Base-by-base conservation (phyloP, 805 yeast genomes). In the Barnettozyma sucrosica region DNA sequence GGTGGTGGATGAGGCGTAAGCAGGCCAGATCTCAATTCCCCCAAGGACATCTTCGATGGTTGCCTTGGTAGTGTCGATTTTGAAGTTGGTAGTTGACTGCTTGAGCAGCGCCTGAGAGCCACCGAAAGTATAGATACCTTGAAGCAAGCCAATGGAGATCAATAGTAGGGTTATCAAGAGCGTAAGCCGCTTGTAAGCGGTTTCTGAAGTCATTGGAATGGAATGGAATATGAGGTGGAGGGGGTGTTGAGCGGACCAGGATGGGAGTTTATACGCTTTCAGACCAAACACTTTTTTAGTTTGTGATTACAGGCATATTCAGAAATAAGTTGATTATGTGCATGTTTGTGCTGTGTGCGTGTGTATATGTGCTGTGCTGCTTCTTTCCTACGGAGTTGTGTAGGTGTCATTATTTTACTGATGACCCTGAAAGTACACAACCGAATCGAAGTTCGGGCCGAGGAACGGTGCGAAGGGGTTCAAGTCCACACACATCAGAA, bases 11-110 rank as follows among this genome's bases (percentile, higher is more conserved):
- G 38, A n/a, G 13, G 26, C 36, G 6, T 5, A 14, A 14, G 18
- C 30, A n/a, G 36, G 25, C 5, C 37, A 16, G n/a, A 48, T 28
- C 16, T 34, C 25, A 39, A 48, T 36, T 6, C 40, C 36, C 16
- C 49, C 49, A 1, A 48, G n/a, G 5, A 48, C 30, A 11, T 48
- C 51, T n/a, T 48, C 19, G 3, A 45, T 11, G 3, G 49, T 41
- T 5, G 51, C 45, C 21, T 38, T 23, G 23, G 49, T 48, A 11
- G 51, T 48, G 14, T 48, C 51, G 14, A 48, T 16, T 24, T 45
- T 41, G 28, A 45, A 28, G 16, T 36, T 44, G 5, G 46, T 25
- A 38, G 49, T 48, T 10, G 49, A 46, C 11, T 38, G 41, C 30
- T 38, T 39, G 4, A 48, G 23, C 5, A 46, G 19, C 1, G 37